A percentile compares a stretch with the other conserved stretches of the same genome.
Evolutionary conservation across 176 grass and related monocot genomes (phyloP).

Genomic region (Carex littledalei): DNA sequence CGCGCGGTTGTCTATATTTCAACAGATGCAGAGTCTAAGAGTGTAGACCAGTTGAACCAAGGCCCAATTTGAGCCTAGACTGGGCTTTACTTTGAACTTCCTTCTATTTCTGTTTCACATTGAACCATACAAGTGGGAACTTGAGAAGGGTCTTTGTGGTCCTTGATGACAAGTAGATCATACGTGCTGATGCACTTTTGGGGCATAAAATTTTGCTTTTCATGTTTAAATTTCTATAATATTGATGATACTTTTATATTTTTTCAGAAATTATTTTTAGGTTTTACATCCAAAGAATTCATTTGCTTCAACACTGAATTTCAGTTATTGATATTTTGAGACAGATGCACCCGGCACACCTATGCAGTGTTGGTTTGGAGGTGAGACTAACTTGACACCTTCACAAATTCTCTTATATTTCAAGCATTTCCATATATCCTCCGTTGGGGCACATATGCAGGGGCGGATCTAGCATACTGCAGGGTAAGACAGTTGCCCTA

Average conservation of each 20-base stretch:
- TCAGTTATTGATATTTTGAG: too few relatives aligned
- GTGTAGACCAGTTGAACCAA: background rate
- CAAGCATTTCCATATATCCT: constrained; percentile 71
- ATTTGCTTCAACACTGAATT: constrained; percentile 91
- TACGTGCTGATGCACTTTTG: too few relatives aligned
- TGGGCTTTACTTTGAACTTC: background rate
- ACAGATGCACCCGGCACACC: too few relatives aligned
- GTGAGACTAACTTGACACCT: constrained; percentile 93
- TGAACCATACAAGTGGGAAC: too few relatives aligned
- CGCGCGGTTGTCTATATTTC: background rate
- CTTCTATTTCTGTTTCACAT: too few relatives aligned
- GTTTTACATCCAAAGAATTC: constrained; percentile 93
- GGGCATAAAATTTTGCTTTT: background rate
- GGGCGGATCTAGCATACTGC: too few relatives aligned
- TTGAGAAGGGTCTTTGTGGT: too few relatives aligned
- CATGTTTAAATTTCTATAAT: background rate
- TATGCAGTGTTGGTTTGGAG: too few relatives aligned
- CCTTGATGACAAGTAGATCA: too few relatives aligned
- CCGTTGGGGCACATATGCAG: too few relatives aligned
- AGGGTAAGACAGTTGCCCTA: too few relatives aligned
- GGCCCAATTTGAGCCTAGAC: background rate
- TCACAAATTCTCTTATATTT: constrained; percentile 90
- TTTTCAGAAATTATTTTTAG: constrained; percentile 29
- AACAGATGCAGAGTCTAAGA: background rate
- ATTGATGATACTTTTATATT: background rate